A percentile compares a stretch with the other conserved stretches of the same genome.
phyloP scores from a whole-genome alignment of 202 grass and related monocot species.

The Carex sylvatica region DNA sequence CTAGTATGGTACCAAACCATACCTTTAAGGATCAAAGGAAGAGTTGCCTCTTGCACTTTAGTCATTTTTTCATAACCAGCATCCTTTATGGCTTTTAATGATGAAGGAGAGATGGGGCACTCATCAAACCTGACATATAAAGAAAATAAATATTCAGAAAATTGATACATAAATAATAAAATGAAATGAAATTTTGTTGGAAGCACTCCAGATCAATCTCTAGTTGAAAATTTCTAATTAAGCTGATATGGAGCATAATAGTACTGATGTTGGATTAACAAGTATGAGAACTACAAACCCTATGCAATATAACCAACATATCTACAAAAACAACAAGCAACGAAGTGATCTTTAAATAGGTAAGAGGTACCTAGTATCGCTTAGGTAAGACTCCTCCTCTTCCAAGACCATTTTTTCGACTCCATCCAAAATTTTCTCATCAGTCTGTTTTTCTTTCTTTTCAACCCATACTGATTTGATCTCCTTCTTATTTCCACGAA shows the following conservation, averaged over 20 bases:
- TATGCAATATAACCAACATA: background rate
- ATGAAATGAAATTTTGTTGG: background rate
- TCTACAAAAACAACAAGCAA: background rate
- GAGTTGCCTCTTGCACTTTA: constrained; percentile 89
- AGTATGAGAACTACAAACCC: background rate
- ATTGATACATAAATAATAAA: background rate
- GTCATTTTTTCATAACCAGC: constrained; percentile 97
- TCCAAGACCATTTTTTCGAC: constrained; percentile 31
- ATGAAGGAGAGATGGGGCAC: constrained; percentile 64
- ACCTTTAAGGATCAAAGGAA: constrained; percentile 97
- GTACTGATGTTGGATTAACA: background rate
- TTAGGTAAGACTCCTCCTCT: constrained; percentile 79
- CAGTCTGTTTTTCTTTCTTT: constrained; percentile 21
- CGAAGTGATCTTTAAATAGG: background rate
- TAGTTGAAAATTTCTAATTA: background rate
- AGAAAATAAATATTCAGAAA: background rate
- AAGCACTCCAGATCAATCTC: background rate
- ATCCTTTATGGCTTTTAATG: constrained; percentile 71
- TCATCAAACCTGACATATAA: constrained; percentile 76
- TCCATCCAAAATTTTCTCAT: constrained; percentile 15
- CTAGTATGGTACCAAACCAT: background rate
- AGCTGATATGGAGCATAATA: background rate
- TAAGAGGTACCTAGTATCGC: constrained; percentile 59
- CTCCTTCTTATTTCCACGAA: constrained; percentile 25
- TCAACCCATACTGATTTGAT: constrained; percentile 15